Evolutionary conservation across 2,329 filamentous ascomycete genomes (phyloP), one percentile per base, ranked within the genome.

Genomic region (Fusarium pilosicola): DNA sequence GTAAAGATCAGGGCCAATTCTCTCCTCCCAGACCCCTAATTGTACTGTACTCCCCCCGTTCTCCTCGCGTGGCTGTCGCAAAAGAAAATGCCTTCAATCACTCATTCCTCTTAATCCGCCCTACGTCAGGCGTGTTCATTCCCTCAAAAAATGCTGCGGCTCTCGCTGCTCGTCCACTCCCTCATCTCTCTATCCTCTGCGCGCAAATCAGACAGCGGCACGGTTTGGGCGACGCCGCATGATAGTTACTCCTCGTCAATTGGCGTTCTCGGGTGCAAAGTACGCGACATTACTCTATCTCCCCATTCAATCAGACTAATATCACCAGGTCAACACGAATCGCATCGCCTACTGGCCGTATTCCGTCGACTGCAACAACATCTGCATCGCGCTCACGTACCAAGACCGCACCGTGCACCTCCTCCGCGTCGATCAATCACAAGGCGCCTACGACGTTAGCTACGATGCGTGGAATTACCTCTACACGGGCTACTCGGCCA

Each of bases 391-490:
- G 61, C 81, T 91, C 61, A 83, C 80, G 49, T 84, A 87, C 79
- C 79, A 82, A 38, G 85, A 82, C 64, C 87, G 88, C 54, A 82
- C 81, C 30, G 82, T 92, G 66, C 85, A 89, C 70, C 88, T 94
- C 52, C 84, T 91, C 45, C 87, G 86, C 77, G 81, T 91, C 75
- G 89, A 91, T 80, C 83, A 85, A 70, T 90, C 88, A 1, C 82
- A 84, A 62, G 88, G 88, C 63, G 88, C 88, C 36, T 79, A 89
- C 80, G 89, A 91, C 78, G 84, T 91, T 77, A 86, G 83, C 77
- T 91, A 90, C 83, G 88, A 90, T 74, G 88, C 89, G 28, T 91
- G 88, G 87, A 90, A 89, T 81, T 89, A 88, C 73, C 86, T 91
- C n/a, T 76, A 81, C 55, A 87, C 85, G 0, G 86, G 86, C 62